Base-by-base conservation (phyloP, 2,329 filamentous ascomycete genomes). In the Claviceps cyperi region DNA sequence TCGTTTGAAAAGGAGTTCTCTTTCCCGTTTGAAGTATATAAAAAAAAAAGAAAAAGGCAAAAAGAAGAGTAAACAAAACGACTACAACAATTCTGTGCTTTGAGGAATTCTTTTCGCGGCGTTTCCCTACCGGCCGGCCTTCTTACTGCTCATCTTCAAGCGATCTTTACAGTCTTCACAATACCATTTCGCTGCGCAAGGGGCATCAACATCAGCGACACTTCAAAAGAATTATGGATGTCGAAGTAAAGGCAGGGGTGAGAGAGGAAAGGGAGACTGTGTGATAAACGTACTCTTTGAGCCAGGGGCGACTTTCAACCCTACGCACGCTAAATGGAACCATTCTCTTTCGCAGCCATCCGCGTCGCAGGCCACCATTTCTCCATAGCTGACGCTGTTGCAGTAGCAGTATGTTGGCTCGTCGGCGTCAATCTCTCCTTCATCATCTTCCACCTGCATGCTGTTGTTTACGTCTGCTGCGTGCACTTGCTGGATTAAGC, bases 281-380 rank as follows among this genome's bases (percentile, higher is more conserved):
- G 13, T 17, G 8, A 9, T 28, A 38, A 45, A 77, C 81, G 72
- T 67, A 86, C 83, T 78, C 65, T 83, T 87, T 55, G 80, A 80
- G 51, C 78, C 81, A n/a, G 86, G 86, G 48, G 86, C 84, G 52
- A 84, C 84, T 58, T 83, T 84, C 58, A 92, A 66, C 24, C 86
- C 86, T 32, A 88, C 86, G 64, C 86, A 92, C 47, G 82, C 83
- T 47, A 92, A 68, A 71, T 90, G 86, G 69, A 90, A 91, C 86
- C 86, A 90, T 65, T 90, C 85, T 54, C 79, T 75, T 56, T 78
- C 75, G 66, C 86, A 90, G 46, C 78, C 77, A 52, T 83, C 77
- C 7, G 80, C 80, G 62, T 90, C 86, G 60, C 85, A 90, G 2
- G 83, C 86, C 43, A 90, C 84, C 86, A 90, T 90, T 66, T 87